Evolutionary conservation across 306 rosid genomes (phyloP).

Genomic region (Quercus parvula): DNA sequence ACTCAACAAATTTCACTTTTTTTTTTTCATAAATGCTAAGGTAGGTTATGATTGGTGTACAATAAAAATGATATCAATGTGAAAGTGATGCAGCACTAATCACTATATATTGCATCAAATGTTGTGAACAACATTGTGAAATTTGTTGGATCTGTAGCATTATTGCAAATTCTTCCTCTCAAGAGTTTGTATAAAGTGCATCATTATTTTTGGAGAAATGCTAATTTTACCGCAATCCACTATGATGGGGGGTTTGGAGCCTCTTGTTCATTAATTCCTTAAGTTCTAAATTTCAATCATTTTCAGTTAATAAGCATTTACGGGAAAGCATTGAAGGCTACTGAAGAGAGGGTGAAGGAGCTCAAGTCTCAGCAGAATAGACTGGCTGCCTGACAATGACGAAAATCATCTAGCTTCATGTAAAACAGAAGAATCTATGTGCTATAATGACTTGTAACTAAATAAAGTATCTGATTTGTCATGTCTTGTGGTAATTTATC

Average conservation of each 20-base stretch:
- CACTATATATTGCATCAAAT: too few relatives aligned
- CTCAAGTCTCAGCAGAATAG: slow-evolving; percentile 71
- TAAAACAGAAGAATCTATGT: not conserved
- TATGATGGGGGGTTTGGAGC: not conserved
- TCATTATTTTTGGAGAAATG: not conserved
- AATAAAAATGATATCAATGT: too few relatives aligned
- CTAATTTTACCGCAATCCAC: not conserved
- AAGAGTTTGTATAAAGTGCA: not conserved
- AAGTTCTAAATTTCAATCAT: not conserved
- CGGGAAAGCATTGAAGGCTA: slow-evolving; percentile 72
- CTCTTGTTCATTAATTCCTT: not conserved
- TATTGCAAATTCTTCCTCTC: not conserved
- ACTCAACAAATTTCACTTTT: not conserved
- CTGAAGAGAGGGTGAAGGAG: slow-evolving; percentile 76
- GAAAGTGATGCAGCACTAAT: too few relatives aligned
- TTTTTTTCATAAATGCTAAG: too few relatives aligned
- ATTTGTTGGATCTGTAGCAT: too few relatives aligned
- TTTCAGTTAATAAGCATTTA: slow-evolving; percentile 68
- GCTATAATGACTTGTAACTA: not conserved
- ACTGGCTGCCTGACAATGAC: slow-evolving; percentile 14
- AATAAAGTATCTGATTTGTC: not conserved
- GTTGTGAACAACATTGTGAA: too few relatives aligned
- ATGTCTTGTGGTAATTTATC: not conserved
- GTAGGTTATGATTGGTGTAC: too few relatives aligned
- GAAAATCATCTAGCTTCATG: slow-evolving; percentile 9